Conservation (phyloP, 164 flowering plant genomes). For the Piper betle region DNA sequence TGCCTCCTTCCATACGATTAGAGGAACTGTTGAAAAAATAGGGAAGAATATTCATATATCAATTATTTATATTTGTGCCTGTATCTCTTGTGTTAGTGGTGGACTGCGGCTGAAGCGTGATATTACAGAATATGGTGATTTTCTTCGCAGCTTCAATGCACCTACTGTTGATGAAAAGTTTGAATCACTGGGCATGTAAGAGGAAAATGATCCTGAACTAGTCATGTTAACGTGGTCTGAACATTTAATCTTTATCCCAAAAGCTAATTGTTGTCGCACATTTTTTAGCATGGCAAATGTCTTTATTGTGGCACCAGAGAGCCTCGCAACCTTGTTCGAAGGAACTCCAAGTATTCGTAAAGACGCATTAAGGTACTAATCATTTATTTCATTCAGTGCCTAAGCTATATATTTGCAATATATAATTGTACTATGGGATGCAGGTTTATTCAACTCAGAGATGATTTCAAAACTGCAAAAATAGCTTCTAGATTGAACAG, state of each 20-base stretch:
- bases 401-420: background rate
- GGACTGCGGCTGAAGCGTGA: conserved; percentile 93
- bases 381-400: background rate
- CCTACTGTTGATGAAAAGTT: conserved; percentile 94
- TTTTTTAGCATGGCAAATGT: conserved; percentile 85
- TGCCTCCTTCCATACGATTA: background rate
- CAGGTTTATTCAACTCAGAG: conserved; percentile 11
- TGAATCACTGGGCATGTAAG: conserved; percentile 93
- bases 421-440: background rate
- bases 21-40: background rate
- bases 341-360: conserved; percentile 87
- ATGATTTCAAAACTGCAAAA: conserved; percentile 11
- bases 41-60: background rate
- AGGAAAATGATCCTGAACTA: conserved; percentile 1
- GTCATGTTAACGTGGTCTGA: background rate
- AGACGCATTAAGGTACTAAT: conserved; percentile 78
- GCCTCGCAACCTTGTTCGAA: conserved; percentile 80
- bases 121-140: conserved; percentile 95
- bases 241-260: background rate
- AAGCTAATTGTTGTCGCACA: background rate
- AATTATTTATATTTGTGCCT: background rate
- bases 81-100: conserved; percentile 36
- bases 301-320: conserved; percentile 96
- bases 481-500: conserved; percentile 6
- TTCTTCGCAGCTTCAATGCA: conserved; percentile 88